phyloP scores from a whole-genome alignment of 306 rosid species.

The Prunus mume region DNA sequence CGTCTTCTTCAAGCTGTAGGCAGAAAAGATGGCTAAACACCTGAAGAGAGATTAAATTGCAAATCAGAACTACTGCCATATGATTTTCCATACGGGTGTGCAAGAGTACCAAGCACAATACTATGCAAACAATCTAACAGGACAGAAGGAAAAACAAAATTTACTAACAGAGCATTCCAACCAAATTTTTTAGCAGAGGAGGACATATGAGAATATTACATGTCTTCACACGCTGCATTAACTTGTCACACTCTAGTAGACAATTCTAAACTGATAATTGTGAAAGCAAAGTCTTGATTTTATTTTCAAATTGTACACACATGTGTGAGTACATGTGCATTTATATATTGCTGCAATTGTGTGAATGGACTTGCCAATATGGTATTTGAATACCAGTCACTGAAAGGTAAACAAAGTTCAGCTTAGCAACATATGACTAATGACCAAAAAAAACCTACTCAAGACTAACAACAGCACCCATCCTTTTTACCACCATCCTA shows the following conservation, averaged over 20 bases:
- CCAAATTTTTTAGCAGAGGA: neutral
- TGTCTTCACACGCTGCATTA: neutral
- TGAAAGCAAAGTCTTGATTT: neutral
- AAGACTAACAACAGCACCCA: neutral
- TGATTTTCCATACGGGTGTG: neutral
- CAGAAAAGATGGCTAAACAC: conserved; percentile 70
- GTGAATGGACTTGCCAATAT: neutral
- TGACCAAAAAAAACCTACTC: neutral
- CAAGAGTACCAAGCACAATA: neutral
- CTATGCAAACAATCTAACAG: neutral
- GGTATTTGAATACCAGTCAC: neutral
- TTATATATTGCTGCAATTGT: neutral
- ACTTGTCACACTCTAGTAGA: neutral
- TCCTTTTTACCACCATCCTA: neutral
- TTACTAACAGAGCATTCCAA: neutral
- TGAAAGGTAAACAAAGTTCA: neutral
- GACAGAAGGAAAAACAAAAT: neutral
- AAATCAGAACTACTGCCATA: neutral
- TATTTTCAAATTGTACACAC: neutral
- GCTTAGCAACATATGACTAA: neutral
- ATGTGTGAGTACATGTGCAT: neutral
- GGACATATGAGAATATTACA: neutral
- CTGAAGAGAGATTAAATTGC: conserved; percentile 38
- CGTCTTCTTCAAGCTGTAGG: conserved; percentile 87
- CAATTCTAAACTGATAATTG: neutral